Evolutionary conservation across 208 protist species (phyloP).

Genomic region (Sergeia podlipaevii): DNA sequence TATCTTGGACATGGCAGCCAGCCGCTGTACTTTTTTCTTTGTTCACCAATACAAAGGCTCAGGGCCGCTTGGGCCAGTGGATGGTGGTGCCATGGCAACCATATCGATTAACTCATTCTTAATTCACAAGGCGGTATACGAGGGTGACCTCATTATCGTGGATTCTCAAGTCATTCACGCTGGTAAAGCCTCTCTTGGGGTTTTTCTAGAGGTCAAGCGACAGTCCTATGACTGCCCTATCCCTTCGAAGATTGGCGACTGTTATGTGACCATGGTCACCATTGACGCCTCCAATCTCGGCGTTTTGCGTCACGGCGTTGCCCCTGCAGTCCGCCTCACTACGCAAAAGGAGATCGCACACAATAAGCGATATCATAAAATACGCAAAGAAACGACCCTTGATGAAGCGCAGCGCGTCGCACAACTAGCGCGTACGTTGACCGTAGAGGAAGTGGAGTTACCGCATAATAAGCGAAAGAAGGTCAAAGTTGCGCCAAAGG

Average conservation of each 20-base stretch:
- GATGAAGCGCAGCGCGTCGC: too few relatives aligned
- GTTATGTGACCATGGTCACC: constrained; percentile 23
- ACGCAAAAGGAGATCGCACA: constrained; percentile 11
- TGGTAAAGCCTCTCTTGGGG: constrained; percentile 30
- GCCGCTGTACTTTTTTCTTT: constrained; percentile 9
- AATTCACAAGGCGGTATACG: constrained; percentile 35
- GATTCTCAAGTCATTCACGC: constrained; percentile 24
- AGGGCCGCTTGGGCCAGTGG: background rate
- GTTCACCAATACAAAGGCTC: background rate
- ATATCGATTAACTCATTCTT: constrained; percentile 48
- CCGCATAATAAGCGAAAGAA: constrained; percentile 24
- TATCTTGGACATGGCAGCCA: constrained; percentile 18
- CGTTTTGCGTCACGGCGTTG: background rate
- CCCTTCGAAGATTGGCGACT: constrained; percentile 18
- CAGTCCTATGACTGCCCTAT: constrained; percentile 27
- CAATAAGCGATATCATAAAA: constrained; percentile 17
- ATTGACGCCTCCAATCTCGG: background rate
- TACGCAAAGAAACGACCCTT: constrained; percentile 6
- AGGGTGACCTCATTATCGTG: constrained; percentile 41
- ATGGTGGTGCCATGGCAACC: constrained; percentile 28
- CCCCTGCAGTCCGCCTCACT: background rate
- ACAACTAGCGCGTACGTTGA: too few relatives aligned
- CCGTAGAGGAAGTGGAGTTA: constrained; percentile 20
- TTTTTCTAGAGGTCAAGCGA: constrained; percentile 29
- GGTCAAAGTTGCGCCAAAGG: constrained; percentile 13